These are phyloP conservation scores for Sporothrix phasma DNA, from an alignment of 2,329 filamentous ascomycete species.

Conservation along the genomic window DNA sequence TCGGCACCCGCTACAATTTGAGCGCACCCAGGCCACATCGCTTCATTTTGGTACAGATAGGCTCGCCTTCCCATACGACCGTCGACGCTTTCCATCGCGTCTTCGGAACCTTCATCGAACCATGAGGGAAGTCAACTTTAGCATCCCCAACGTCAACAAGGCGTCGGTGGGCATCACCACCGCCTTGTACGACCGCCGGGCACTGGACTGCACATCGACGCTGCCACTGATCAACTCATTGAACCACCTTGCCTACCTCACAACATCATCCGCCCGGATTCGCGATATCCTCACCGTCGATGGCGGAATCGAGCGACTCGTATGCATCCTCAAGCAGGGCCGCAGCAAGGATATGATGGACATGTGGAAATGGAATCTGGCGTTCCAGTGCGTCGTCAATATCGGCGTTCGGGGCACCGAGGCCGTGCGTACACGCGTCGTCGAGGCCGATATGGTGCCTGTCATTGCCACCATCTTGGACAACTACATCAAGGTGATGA, in stretches of 20 bases:
- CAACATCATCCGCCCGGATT: slow-evolving; percentile 93
- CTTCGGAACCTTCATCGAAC: slow-evolving; percentile 7
- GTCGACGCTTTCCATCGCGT: slow-evolving; percentile 1
- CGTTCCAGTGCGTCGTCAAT: slow-evolving; percentile 98
- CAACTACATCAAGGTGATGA: slow-evolving; percentile 98
- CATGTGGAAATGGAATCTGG: slow-evolving; percentile 99
- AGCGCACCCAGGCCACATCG: not conserved
- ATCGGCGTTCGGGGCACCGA: slow-evolving; percentile 95
- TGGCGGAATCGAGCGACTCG: slow-evolving; percentile 90
- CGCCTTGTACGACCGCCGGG: slow-evolving; percentile 91
- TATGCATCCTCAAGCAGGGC: slow-evolving; percentile 96
- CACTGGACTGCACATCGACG: slow-evolving; percentile 95
- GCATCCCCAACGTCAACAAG: slow-evolving; percentile 98
- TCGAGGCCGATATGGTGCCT: slow-evolving; percentile 97
- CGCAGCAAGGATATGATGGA: slow-evolving; percentile 98
- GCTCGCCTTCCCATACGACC: not conserved
- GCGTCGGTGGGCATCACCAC: slow-evolving; percentile 92
- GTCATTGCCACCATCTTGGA: slow-evolving; percentile 97
- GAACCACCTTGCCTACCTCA: slow-evolving; percentile 97
- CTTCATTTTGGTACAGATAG: not conserved
- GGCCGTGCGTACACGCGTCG: slow-evolving; percentile 83
- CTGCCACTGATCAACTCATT: slow-evolving; percentile 96
- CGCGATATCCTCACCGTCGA: slow-evolving; percentile 96
- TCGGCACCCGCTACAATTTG: not conserved
- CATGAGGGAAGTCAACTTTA: slow-evolving; percentile 99